Evolutionary conservation across 768 basidiomycete species (phyloP).

Genomic region (Chiua virens): DNA sequence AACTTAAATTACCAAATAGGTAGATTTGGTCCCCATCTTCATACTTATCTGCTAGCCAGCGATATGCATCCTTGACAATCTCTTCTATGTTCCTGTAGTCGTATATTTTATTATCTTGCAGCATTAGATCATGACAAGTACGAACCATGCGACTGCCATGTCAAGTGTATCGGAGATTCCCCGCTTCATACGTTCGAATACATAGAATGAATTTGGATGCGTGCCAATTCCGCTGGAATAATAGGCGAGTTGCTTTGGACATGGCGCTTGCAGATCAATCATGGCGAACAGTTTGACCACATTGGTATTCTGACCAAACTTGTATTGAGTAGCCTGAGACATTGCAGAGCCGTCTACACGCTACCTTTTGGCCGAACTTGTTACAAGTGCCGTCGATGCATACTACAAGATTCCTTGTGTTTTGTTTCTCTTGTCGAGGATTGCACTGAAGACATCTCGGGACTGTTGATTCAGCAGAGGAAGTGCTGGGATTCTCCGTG

Average conservation of each 20-base stretch:
- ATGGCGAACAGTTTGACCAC: no score
- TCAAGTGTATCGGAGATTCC: conserved; percentile 37
- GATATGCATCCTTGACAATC: no score
- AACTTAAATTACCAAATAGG: conserved; percentile 21
- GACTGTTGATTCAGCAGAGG: no score
- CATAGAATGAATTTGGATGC: conserved; percentile 25
- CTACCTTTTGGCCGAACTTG: conserved; percentile 20
- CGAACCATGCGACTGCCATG: no score
- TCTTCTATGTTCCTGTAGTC: no score
- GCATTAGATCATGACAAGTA: no score
- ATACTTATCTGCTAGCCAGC: no score
- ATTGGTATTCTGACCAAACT: conserved; percentile 36
- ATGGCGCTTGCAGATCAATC: conserved; percentile 17
- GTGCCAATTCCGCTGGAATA: conserved; percentile 42
- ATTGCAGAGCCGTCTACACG: no score
- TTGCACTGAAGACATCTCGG: conserved; percentile 15
- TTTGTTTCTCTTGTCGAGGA: not conserved
- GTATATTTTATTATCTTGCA: no score
- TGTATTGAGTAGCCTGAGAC: conserved; percentile 2
- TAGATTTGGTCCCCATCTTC: no score
- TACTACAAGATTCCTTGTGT: conserved; percentile 18
- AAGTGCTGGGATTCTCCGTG: no score
- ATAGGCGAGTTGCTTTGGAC: conserved; percentile 29
- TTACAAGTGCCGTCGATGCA: no score
- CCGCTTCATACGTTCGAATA: conserved; percentile 27